A percentile compares a stretch with the other conserved stretches of the same genome.
phyloP scores from a whole-genome alignment of 345 rosid species.

The Litchi chinensis region DNA sequence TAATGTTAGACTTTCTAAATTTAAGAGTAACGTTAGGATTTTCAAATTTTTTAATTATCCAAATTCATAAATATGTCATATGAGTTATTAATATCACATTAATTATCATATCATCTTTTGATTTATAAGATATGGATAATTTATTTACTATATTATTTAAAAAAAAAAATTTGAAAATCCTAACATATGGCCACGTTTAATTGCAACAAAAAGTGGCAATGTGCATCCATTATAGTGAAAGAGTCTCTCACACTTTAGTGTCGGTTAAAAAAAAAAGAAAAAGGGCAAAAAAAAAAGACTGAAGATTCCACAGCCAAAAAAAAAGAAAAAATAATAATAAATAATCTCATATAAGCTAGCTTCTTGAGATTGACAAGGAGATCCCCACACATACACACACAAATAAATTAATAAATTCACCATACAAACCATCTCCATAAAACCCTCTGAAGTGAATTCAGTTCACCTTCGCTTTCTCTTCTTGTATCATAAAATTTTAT shows the following conservation, averaged over 20 bases:
- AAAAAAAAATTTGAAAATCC: too few species aligned
- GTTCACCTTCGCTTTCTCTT: slow-evolving; percentile 5
- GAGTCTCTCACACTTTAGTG: slow-evolving; percentile 21
- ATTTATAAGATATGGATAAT: too few species aligned
- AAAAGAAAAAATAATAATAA: slow-evolving; percentile 14
- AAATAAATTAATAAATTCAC: slow-evolving; percentile 50
- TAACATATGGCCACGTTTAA: too few species aligned
- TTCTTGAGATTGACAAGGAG: slow-evolving; percentile 78
- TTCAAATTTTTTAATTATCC: too few species aligned
- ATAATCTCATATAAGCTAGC: slow-evolving; percentile 25
- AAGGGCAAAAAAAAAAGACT: slow-evolving; percentile 25
- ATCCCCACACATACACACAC: slow-evolving; percentile 36
- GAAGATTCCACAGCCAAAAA: slow-evolving; percentile 38
- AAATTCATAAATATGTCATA: too few species aligned
- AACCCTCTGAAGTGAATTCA: slow-evolving; percentile 41
- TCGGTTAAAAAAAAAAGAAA: slow-evolving; percentile 3
- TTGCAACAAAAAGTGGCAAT: too few species aligned
- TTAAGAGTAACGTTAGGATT: too few species aligned
- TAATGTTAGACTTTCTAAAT: too few species aligned
- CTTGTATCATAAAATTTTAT: slow-evolving; percentile 5
- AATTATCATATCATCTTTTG: too few species aligned
- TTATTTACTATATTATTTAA: too few species aligned
- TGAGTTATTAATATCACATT: too few species aligned
- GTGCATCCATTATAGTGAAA: neutral
- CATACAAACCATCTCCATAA: slow-evolving; percentile 45